Conservation (phyloP, 2,329 filamentous ascomycete genomes). For the Akanthomyces lecanii region DNA sequence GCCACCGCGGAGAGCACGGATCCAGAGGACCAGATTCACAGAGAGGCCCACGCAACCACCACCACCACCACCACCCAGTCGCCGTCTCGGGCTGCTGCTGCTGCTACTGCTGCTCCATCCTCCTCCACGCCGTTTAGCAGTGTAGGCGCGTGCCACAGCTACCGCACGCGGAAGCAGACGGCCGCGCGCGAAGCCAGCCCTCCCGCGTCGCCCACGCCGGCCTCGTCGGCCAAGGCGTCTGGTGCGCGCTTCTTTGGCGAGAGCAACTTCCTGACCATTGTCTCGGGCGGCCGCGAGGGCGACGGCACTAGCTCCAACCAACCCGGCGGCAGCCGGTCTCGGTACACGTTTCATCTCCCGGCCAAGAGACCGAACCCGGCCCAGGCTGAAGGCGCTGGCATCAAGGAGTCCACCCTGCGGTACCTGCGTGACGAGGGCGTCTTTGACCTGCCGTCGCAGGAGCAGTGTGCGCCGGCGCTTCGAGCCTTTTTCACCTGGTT, state of each 20-base stretch:
- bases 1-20: constrained; percentile 9
- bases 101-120: neutral
- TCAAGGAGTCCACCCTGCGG: constrained; percentile 44
- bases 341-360: constrained; percentile 30
- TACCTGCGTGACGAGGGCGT: constrained; percentile 43
- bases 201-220: constrained; percentile 8
- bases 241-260: constrained; percentile 35
- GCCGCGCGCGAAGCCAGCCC: constrained; percentile 14
- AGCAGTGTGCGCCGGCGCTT: constrained; percentile 40
- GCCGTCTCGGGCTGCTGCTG: neutral
- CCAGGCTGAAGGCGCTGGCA: constrained; percentile 28
- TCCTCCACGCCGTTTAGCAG: neutral
- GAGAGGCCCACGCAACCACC: neutral
- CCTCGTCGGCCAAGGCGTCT: constrained; percentile 21
- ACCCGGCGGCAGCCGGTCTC: constrained; percentile 17
- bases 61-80: neutral
- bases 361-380: constrained; percentile 25
- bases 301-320: constrained; percentile 18
- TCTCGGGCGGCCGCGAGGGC: constrained; percentile 22
- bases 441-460: constrained; percentile 42
- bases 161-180: constrained; percentile 13
- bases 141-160: constrained; percentile 2
- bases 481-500: constrained; percentile 54
- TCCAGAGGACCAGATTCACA: constrained; percentile 12
- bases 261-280: constrained; percentile 36